Conservation (phyloP, 352 stramenopile species). For the Pilasporangium apinafurcum region DNA sequence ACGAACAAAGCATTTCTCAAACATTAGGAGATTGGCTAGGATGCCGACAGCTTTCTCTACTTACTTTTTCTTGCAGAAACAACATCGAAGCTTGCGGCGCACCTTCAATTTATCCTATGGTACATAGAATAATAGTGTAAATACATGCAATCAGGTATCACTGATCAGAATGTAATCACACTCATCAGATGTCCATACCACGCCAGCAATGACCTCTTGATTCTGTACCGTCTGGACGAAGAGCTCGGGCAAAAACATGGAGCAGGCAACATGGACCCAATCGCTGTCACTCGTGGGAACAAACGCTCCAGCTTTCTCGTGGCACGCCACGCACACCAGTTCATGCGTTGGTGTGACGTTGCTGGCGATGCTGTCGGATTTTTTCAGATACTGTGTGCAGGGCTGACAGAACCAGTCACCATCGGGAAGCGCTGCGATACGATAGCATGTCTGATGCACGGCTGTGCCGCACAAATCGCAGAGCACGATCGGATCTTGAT, state of each 20-base stretch:
- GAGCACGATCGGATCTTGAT: conserved; percentile 73
- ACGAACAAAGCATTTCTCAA: not conserved
- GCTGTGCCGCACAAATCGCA: conserved; percentile 66
- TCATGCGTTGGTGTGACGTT: conserved; percentile 50
- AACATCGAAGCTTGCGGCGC: conserved; percentile 57
- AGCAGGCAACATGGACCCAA: conserved; percentile 77
- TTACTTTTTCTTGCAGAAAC: conserved; percentile 64
- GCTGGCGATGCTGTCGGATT: conserved; percentile 26
- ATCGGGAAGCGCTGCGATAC: conserved; percentile 53
- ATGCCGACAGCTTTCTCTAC: not conserved
- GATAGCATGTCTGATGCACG: conserved; percentile 81
- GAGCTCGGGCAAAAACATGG: conserved; percentile 76
- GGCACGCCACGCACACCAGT: conserved; percentile 45
- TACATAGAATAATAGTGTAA: not conserved
- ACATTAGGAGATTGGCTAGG: not conserved
- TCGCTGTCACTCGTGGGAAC: conserved; percentile 30
- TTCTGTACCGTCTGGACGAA: conserved; percentile 30
- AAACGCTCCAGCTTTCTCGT: conserved; percentile 45
- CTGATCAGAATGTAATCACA: not conserved
- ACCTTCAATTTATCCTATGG: conserved; percentile 37
- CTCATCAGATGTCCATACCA: conserved; percentile 15
- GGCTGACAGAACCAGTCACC: conserved; percentile 74
- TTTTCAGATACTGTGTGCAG: conserved; percentile 47
- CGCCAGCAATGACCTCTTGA: conserved; percentile 51
- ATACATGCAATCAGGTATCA: not conserved